phyloP scores from a whole-genome alignment of 2,329 filamentous ascomycete species.

The Hypoxylon sp. region DNA sequence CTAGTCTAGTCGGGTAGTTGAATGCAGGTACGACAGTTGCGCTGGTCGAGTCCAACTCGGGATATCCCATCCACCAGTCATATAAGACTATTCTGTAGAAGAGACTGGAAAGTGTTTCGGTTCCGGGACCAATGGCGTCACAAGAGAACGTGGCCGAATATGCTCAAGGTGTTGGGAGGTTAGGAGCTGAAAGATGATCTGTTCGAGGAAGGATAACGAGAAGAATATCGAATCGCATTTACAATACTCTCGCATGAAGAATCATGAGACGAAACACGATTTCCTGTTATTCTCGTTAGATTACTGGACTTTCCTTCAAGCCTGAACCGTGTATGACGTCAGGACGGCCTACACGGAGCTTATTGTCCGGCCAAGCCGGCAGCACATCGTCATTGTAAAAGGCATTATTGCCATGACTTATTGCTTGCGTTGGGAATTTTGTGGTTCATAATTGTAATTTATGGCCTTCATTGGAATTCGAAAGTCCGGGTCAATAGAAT shows the following conservation, averaged over 20 bases:
- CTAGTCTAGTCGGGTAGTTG: constrained; percentile 15
- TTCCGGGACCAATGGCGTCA: background rate
- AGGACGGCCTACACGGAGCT: constrained; percentile 18
- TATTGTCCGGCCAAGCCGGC: constrained; percentile 15
- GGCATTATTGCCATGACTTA: constrained; percentile 8
- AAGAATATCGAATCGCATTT: constrained; percentile 11
- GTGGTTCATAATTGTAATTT: background rate
- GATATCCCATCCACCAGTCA: constrained; percentile 14
- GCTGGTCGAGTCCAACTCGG: constrained; percentile 8
- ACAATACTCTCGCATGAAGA: constrained; percentile 1
- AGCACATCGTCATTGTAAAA: constrained; percentile 34
- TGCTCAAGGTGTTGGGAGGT: background rate
- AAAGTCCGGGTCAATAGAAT: background rate
- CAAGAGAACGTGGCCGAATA: background rate
- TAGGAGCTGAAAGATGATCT: background rate
- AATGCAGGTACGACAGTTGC: constrained; percentile 32
- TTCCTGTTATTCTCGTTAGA: constrained; percentile 12
- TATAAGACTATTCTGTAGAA: constrained; percentile 3
- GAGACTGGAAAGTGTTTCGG: constrained; percentile 6
- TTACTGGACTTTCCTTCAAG: constrained; percentile 4
- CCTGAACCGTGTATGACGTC: constrained; percentile 33
- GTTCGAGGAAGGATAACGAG: constrained; percentile 1
- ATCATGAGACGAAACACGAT: constrained; percentile 17
- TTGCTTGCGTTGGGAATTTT: background rate
- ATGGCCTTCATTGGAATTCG: background rate